phyloP scores from a whole-genome alignment of 768 basidiomycete species.

The Agaricus sinodeliciosus region DNA sequence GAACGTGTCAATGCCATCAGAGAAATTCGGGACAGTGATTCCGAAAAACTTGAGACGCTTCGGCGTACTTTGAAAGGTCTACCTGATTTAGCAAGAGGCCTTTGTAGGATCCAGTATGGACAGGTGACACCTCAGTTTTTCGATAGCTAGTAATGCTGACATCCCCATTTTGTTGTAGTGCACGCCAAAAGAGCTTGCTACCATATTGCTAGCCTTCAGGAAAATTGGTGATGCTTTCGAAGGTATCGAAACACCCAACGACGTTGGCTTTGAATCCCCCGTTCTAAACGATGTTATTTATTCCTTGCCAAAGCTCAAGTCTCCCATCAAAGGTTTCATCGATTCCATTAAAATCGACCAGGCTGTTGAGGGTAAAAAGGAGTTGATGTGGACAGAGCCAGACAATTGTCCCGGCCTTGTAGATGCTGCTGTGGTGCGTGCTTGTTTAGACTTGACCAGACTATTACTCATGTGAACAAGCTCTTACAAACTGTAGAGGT shows the following conservation, averaged over 20 bases:
- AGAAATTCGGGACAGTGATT: slow-evolving; percentile 64
- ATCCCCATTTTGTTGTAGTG: slow-evolving; percentile 38
- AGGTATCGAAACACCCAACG: slow-evolving; percentile 24
- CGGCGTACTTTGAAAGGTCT: slow-evolving; percentile 62
- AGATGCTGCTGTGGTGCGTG: slow-evolving; percentile 55
- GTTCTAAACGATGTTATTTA: slow-evolving; percentile 67
- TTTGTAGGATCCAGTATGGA: slow-evolving; percentile 87
- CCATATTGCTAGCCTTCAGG: slow-evolving; percentile 69
- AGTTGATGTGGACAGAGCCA: slow-evolving; percentile 56
- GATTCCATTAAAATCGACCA: slow-evolving; percentile 49
- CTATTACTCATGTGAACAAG: slow-evolving; percentile 28
- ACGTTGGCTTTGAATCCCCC: slow-evolving; percentile 54
- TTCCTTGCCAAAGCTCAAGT: slow-evolving; percentile 59
- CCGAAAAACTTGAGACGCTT: slow-evolving; percentile 59
- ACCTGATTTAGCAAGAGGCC: slow-evolving; percentile 84
- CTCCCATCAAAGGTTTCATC: slow-evolving; percentile 47
- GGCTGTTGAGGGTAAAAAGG: slow-evolving; percentile 63
- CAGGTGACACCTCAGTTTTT: slow-evolving; percentile 50
- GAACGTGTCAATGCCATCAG: slow-evolving; percentile 80
- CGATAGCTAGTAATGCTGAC: neutral
- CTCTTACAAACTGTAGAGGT: slow-evolving; percentile 59
- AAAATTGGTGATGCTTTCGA: slow-evolving; percentile 64
- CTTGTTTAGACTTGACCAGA: neutral
- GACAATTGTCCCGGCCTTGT: slow-evolving; percentile 44
- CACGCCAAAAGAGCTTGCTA: slow-evolving; percentile 74